These are phyloP conservation scores for Solanum pennellii DNA, from an alignment of 257 asterid genomes.

Conservation along the genomic window DNA sequence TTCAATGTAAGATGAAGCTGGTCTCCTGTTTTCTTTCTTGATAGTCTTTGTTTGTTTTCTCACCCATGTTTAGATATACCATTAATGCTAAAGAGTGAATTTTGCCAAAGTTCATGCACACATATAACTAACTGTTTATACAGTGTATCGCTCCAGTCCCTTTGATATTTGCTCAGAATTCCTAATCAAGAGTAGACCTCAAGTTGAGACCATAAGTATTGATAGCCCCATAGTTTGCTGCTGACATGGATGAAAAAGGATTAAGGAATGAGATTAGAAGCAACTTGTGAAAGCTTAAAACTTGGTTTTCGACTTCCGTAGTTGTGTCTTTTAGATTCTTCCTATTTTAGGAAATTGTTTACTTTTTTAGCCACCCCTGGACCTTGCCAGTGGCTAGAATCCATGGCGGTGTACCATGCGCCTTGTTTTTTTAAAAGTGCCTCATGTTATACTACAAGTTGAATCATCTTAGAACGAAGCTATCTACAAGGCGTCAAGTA, in stretches of 20 bases:
- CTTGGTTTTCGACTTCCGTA: background rate
- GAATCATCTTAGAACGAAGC: background rate
- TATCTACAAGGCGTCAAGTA: background rate
- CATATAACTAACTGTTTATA: background rate
- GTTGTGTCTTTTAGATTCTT: background rate
- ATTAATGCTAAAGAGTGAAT: background rate
- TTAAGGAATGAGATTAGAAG: background rate
- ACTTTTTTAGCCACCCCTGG: background rate
- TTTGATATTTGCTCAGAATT: background rate
- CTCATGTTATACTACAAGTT: background rate
- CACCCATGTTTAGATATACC: background rate
- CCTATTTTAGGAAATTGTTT: background rate
- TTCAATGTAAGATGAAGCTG: constrained; percentile 56
- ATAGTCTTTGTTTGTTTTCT: background rate
- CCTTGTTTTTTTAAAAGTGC: background rate
- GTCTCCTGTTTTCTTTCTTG: background rate
- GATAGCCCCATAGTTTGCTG: background rate
- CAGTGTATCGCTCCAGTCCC: background rate
- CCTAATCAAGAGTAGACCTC: background rate
- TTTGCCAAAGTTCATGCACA: background rate
- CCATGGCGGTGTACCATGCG: background rate
- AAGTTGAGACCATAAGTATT: background rate
- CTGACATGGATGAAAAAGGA: background rate
- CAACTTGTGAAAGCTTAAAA: background rate
- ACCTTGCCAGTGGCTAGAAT: background rate